phyloP scores from a whole-genome alignment of 208 protist species.

The Trypanosomatidae sp. region DNA sequence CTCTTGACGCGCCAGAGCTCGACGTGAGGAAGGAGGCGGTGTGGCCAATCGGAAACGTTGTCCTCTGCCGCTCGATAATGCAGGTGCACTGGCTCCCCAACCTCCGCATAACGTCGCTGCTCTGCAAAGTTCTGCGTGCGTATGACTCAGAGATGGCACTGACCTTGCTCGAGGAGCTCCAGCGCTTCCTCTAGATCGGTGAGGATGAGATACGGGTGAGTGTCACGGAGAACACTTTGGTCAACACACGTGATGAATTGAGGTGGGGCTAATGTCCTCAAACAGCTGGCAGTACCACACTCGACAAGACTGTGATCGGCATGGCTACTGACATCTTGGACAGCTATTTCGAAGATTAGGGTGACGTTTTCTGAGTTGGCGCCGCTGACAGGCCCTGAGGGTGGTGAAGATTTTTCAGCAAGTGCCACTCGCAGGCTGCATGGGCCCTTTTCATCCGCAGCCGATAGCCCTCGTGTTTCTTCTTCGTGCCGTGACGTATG shows the following conservation, averaged over 20 bases:
- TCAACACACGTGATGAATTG: conserved; percentile 84
- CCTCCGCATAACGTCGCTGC: conserved; percentile 82
- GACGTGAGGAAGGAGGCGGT: conserved; percentile 98
- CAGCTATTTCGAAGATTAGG: conserved; percentile 83
- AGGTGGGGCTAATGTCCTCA: conserved; percentile 93
- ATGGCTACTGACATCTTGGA: conserved; percentile 91
- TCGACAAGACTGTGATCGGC: conserved; percentile 95
- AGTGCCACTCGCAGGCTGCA: no score
- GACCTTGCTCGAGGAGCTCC: conserved; percentile 95
- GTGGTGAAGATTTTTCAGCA: no score
- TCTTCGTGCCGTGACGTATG: no score
- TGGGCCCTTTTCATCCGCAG: no score
- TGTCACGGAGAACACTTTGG: conserved; percentile 55
- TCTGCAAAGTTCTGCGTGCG: conserved; percentile 91
- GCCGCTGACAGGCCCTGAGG: no score
- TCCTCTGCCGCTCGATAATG: conserved; percentile 84
- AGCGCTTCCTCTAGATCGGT: conserved; percentile 92
- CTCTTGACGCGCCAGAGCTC: conserved; percentile 86
- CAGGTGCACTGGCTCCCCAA: conserved; percentile 93
- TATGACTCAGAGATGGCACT: conserved; percentile 92
- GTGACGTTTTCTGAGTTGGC: conserved; percentile 14
- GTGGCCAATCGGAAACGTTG: conserved; percentile 97
- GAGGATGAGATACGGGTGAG: conserved; percentile 44
- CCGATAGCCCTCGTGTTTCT: no score
- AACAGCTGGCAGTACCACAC: conserved; percentile 93